Evolutionary conservation across 306 rosid species (phyloP), one percentile per base, ranked within the genome.

Genomic region (Pyrus communis): DNA sequence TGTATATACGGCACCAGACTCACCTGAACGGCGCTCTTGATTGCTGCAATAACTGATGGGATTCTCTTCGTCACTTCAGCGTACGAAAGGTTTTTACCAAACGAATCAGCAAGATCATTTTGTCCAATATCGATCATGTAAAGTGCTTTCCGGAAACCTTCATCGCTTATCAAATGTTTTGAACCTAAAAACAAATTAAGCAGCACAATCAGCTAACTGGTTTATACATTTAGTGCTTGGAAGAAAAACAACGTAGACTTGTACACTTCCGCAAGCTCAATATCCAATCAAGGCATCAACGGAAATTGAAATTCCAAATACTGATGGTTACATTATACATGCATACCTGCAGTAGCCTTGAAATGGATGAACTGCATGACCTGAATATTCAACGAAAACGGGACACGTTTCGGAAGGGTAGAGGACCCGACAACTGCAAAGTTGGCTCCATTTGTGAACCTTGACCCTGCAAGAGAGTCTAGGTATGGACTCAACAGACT

Each of bases 61-160:
- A 94, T 85, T 78, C 69, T 91, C 83, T 82, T 85, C 43, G 79
- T 35, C 38, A 94, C 93, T 83, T 86, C 86, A 0, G 57, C 83
- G 11, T 79, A 88, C 7, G 98, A 81, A 15, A 86, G 77, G 70
- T 89, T 84, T 70, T 89, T 90, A 57, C 83, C 33, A 73, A 94
- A 94, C 51, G 96, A 85, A 80, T 90, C 89, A 13, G 95, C 95
- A 45, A 94, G 60, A 84, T 94, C 98, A 64, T 94, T 94, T 85
- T 94, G 98, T 11, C 98, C 98, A 23, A 94, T 91, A 71, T 94
- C 98, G 69, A 94, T 92, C 86, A 92, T 77, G 88, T 94, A 94
- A 57, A 94, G 97, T 25, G 97, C 98, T 64, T 83, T 71, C 22
- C 80, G 79, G 70, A 94, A 90, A 75, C 89, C 95, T 54, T 67